Conservation (phyloP, 805 yeast species). For the Metschnikowia kofuensis region DNA sequence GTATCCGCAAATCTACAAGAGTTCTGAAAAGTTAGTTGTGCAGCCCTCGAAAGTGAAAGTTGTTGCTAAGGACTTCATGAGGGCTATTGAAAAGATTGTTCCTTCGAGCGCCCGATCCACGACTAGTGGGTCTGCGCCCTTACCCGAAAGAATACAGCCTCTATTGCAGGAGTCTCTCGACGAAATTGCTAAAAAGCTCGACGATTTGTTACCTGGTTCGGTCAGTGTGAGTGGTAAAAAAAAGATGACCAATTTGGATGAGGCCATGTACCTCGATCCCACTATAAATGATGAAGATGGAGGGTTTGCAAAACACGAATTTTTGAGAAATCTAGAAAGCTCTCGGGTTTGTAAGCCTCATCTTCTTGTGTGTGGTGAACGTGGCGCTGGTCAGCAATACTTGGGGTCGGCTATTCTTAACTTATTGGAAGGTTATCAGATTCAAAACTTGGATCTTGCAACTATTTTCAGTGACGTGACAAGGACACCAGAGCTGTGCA, state of each 20-base stretch:
- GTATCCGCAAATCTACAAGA: conserved; percentile 87
- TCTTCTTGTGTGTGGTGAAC: conserved; percentile 64
- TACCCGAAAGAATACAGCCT: conserved; percentile 71
- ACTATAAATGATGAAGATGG: conserved; percentile 56
- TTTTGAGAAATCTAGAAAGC: conserved; percentile 45
- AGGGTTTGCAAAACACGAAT: conserved; percentile 67
- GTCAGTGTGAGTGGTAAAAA: conserved; percentile 35
- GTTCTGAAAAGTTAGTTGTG: conserved; percentile 68
- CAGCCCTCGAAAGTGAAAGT: conserved; percentile 72
- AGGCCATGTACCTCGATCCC: conserved; percentile 62
- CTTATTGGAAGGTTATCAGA: conserved; percentile 82
- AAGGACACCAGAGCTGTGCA: conserved; percentile 75
- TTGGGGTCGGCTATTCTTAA: conserved; percentile 78
- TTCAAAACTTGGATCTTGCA: conserved; percentile 82
- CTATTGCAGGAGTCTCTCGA: conserved; percentile 53
- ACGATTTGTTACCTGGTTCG: conserved; percentile 57
- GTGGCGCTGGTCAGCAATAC: conserved; percentile 86
- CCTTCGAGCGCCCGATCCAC: conserved; percentile 92
- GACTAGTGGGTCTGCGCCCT: conserved; percentile 67
- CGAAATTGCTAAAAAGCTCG: conserved; percentile 45
- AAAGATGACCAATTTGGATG: conserved; percentile 59
- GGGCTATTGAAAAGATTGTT: conserved; percentile 79
- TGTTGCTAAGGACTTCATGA: conserved; percentile 77
- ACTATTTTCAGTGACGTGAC: conserved; percentile 74
- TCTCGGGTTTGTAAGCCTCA: conserved; percentile 82